Evolutionary conservation across 2,329 filamentous ascomycete genomes (phyloP), one percentile per base, ranked within the genome.

Genomic region (Didymellaceae sp.): DNA sequence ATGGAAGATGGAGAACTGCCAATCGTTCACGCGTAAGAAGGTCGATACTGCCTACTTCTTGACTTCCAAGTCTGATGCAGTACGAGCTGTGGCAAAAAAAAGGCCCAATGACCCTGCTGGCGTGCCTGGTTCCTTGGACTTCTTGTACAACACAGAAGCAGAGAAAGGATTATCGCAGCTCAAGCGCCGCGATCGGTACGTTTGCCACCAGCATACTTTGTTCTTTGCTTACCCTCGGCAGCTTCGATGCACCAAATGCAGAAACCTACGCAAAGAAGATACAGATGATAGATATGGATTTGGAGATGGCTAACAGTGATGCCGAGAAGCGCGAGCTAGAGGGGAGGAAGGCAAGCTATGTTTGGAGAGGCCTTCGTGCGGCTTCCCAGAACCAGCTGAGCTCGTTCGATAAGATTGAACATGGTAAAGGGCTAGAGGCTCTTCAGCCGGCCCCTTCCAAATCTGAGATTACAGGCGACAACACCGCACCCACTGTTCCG

Each of bases 1-100:
- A 56, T 99, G 94, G 94, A 99, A 99, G 76, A 87, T 93, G 53
- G 91, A 97, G 71, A 90, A 87, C 60, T 99, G 94, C 70, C 90
- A 91, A 18, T 84, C 88, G 5, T 97, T 99, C 66, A 86, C 92
- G 67, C 83, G 85, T 52, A 84, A 88, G 17, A 78, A 90, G 9
- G 82, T 97, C 22, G 81, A 86, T 2, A 81, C 87, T 1, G 75
- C 83, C 21, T 82, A 87, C 37, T 93, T 91, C 69, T 74, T 86
- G 30, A 82, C 86, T 45, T 87, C 91, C 18, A 88, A 87, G 68
- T 77, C 81, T 22, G 79, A 83, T 35, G 86, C 86, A 3, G 81
- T 83, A 56, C 86, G 84, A 58, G 79, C 85, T 10, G 87, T 89
- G 30, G 83, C 85, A 13, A 88, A 83, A 63, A 92, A 89, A 68